Base-by-base conservation (phyloP, 2,329 filamentous ascomycete species). In the Beauveria bassiana region DNA sequence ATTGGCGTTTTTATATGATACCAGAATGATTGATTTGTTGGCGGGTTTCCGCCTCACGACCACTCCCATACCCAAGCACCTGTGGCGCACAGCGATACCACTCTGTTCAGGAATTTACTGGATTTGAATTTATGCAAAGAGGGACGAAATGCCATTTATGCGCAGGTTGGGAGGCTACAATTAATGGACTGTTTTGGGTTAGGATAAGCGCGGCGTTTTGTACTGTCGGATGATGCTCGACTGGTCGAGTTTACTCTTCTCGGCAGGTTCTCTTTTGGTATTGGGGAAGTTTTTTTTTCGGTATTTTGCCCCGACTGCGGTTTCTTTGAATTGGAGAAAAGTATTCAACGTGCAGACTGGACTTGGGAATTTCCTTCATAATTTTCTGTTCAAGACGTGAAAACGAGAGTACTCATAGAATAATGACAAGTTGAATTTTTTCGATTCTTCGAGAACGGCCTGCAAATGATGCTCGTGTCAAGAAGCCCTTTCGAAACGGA, bases 51-150 rank as follows among this genome's bases (percentile, higher is more conserved):
- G 45, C 40, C 53, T 42, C 28, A 42, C 18, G 7, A 9, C 47
- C 38, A 45, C 49, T 18, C 26, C 8, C 24, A 51, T 43, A 51
- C 56, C 56, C 56, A 34, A 34, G 20, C n/a, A 14, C 18, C 14
- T 38, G 40, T 18, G 31, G 22, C 20, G 20, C 31, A 54, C 58
- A n/a, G 50, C 28, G 43, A 61, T 55, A 54, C 20, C 42, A 55
- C 20, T 54, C 72, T 78, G 67, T 59, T 52, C 24, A 52, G 57
- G 20, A 34, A 12, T 40, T 49, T 42, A 20, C 14, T 42, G 20
- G n/a, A 49, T 50, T 58, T 22, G 38, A 14, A 40, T 24, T 42
- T 51, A 47, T 22, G 31, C 22, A 22, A 28, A 20, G 18, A 26
- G 22, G 31, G n/a, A 42, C 31, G 45, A 16, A 50, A 50, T 57